These are phyloP conservation scores for Borovskyia barvae DNA, from an alignment of 208 protist species.

Conservation along the genomic window DNA sequence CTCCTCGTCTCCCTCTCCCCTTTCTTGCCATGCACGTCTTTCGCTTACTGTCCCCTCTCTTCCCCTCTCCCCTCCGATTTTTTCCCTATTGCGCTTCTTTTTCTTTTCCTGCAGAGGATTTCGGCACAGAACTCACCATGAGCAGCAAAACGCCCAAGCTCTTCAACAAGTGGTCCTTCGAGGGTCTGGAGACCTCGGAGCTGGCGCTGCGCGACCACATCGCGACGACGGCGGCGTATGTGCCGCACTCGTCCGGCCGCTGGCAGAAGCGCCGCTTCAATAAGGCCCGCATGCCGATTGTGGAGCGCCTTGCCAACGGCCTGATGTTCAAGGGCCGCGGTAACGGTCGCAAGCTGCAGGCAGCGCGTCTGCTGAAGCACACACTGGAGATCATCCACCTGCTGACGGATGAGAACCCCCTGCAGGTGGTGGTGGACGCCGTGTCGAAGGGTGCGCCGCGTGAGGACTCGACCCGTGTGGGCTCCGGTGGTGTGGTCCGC, in stretches of 20 bases:
- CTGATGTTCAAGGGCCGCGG: slow-evolving; percentile 99
- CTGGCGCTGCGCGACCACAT: slow-evolving; percentile 97
- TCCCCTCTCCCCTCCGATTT: not conserved
- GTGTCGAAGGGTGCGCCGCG: slow-evolving; percentile 98
- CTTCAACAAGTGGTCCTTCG: slow-evolving; percentile 92
- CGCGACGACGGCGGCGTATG: slow-evolving; percentile 92
- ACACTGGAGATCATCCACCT: slow-evolving; percentile 99
- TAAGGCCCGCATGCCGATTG: slow-evolving; percentile 97
- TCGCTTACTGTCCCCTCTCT: not conserved
- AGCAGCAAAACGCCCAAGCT: slow-evolving; percentile 80
- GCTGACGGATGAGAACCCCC: slow-evolving; percentile 98
- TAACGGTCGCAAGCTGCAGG: slow-evolving; percentile 99
- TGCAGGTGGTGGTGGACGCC: slow-evolving; percentile 98
- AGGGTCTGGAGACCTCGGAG: slow-evolving; percentile 79
- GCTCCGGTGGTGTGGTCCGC: slow-evolving; percentile 98
- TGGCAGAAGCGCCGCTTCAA: slow-evolving; percentile 98
- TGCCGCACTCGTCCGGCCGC: slow-evolving; percentile 98
- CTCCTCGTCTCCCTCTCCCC: not conserved
- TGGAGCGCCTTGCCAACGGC: slow-evolving; percentile 96
- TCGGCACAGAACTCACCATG: slow-evolving; percentile 32
- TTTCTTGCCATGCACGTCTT: not conserved
- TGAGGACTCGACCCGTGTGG: slow-evolving; percentile 99
- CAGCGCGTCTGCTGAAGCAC: slow-evolving; percentile 98
- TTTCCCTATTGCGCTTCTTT: not conserved
- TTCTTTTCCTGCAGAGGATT: not conserved